Evolutionary conservation across 805 yeast genomes (phyloP).

Genomic region (Candida alai): DNA sequence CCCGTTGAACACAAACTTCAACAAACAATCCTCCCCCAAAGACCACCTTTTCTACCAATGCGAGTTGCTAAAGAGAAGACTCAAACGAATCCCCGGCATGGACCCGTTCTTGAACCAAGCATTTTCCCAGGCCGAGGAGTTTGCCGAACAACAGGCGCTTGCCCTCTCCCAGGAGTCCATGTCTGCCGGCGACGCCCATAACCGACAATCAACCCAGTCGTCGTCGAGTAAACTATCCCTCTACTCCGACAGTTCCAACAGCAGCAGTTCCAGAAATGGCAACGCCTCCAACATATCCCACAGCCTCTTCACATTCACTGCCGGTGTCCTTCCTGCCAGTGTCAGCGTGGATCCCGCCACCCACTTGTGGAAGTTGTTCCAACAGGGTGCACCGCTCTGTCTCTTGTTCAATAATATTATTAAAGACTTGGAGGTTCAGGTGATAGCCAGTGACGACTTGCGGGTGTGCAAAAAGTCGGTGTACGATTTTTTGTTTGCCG

Average conservation of each 20-base stretch:
- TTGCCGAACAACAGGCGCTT: constrained; percentile 70
- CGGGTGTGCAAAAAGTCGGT: constrained; percentile 84
- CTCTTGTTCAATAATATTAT: constrained; percentile 71
- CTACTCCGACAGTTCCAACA: constrained; percentile 1
- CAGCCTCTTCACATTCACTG: constrained; percentile 59
- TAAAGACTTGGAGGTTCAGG: constrained; percentile 43
- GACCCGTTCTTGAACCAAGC: constrained; percentile 65
- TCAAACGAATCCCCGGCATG: constrained; percentile 62
- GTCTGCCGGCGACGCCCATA: not conserved
- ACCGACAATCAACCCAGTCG: not conserved
- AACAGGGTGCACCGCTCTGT: constrained; percentile 91
- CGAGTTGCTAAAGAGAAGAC: constrained; percentile 47
- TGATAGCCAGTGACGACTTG: constrained; percentile 73
- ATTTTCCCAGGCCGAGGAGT: constrained; percentile 58
- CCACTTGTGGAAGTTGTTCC: constrained; percentile 80
- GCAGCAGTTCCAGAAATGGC: constrained; percentile 9
- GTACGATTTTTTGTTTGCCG: constrained; percentile 84
- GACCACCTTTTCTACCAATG: constrained; percentile 74
- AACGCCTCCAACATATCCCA: constrained; percentile 16
- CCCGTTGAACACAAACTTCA: constrained; percentile 52
- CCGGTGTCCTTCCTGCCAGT: constrained; percentile 73
- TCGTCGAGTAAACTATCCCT: constrained; percentile 2
- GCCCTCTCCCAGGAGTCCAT: constrained; percentile 37
- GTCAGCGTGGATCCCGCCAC: constrained; percentile 88
- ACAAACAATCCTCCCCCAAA: constrained; percentile 54